A percentile compares a stretch with the other conserved stretches of the same genome.
Conservation (phyloP, 768 basidiomycete genomes). For the Cystobasidium ongulense region DNA sequence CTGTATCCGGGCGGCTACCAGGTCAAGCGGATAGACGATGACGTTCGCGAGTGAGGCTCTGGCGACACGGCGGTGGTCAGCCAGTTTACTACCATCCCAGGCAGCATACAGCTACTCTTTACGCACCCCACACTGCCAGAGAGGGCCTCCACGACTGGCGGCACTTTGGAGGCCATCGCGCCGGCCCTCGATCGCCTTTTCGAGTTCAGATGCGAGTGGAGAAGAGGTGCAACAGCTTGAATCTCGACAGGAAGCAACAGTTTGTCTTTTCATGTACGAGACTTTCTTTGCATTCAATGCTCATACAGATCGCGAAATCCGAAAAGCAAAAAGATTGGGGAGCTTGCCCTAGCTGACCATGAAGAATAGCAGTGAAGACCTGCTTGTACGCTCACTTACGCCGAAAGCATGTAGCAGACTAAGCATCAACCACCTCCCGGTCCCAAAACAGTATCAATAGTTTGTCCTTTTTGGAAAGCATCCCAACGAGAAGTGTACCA, state of each 20-base stretch:
- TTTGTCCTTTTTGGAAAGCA: no score
- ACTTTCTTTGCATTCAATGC: no score
- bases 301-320: no score
- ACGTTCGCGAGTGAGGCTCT: slow-evolving; percentile 28
- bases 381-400: no score
- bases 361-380: no score
- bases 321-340: no score
- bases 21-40: slow-evolving; percentile 53
- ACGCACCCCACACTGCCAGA: slow-evolving; percentile 25
- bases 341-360: no score
- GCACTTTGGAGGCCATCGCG: neutral
- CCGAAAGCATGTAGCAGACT: no score
- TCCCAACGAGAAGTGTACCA: no score
- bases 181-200: neutral
- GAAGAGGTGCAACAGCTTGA: neutral
- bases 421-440: no score
- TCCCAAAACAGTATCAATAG: no score
- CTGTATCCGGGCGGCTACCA: slow-evolving; percentile 54
- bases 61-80: neutral
- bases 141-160: slow-evolving; percentile 22
- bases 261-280: no score
- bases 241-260: neutral
- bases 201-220: neutral
- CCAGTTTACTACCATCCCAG: neutral
- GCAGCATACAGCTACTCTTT: neutral